Conservation (phyloP, 352 stramenopile species). For the Phytophthora idaei region DNA sequence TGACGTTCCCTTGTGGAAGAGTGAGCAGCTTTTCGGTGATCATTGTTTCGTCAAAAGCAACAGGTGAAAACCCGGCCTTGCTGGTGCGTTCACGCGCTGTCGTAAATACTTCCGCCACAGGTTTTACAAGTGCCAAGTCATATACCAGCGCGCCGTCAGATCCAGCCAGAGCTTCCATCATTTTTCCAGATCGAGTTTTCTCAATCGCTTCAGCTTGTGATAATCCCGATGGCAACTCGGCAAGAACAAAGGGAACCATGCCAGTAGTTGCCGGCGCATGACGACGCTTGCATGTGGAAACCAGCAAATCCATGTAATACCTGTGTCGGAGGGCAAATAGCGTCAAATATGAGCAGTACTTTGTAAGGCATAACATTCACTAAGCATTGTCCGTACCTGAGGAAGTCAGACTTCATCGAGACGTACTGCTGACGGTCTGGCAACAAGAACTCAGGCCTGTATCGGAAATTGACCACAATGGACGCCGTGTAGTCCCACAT, state of each 20-base stretch:
- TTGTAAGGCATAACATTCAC: neutral
- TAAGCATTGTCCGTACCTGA: conserved; percentile 40
- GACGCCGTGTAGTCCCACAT: conserved; percentile 98
- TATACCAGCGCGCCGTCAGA: conserved; percentile 96
- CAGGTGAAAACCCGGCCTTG: neutral
- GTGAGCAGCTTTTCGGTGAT: conserved; percentile 58
- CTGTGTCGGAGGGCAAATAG: conserved; percentile 18
- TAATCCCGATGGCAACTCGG: conserved; percentile 79
- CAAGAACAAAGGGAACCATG: conserved; percentile 96
- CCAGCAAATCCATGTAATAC: conserved; percentile 93
- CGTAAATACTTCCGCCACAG: conserved; percentile 47
- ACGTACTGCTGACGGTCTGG: conserved; percentile 90
- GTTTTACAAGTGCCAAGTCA: conserved; percentile 89
- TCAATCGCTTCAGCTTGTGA: conserved; percentile 74
- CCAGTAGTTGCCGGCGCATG: conserved; percentile 94
- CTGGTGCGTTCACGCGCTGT: neutral
- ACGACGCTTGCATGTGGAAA: conserved; percentile 93
- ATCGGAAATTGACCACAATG: conserved; percentile 94
- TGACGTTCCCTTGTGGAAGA: conserved; percentile 71
- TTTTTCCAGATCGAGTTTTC: conserved; percentile 86
- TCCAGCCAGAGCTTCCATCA: conserved; percentile 83
- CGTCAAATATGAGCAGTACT: neutral
- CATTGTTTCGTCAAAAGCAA: conserved; percentile 39
- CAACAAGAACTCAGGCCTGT: conserved; percentile 80
- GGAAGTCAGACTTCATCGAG: conserved; percentile 70